Base-by-base conservation (phyloP, 2,329 filamentous ascomycete species). In the Juglanconis sp. region DNA sequence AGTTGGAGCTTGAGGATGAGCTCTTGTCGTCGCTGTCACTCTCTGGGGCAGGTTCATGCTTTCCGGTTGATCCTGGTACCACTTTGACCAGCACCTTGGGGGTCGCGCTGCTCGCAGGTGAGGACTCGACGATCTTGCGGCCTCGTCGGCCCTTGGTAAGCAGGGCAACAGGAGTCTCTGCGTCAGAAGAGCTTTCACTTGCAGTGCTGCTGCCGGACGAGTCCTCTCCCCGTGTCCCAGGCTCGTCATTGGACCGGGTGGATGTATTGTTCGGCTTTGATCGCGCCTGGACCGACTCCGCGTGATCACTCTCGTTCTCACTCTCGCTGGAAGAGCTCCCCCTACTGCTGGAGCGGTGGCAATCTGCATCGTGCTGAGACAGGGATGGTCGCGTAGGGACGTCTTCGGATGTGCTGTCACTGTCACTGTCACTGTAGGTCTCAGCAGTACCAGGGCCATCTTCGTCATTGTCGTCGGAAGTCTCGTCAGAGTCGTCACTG, bases 391-490 rank as follows among this genome's bases (percentile, higher is more conserved):
- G 50, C 2, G 49, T 4, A 8, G 53, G 31, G 48, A n/a, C 3
- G 35, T 69, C 66, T 53, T 71, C 67, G 9, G 67, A 68, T 13
- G 65, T 67, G 48, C 66, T 70, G 10, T 65, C 64, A 42, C 54
- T 61, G 13, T 63, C 62, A n/a, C 42, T 54, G 40, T 63, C 59
- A 30, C 38, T 61, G 11, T 60, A 36, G 30, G 35, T 40, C 36
- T 49, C 58, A 30, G 47, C 46, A 7, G 17, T 38, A 11, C 40
- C 36, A 13, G 53, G 56, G 31, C 60, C 53, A 15, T 64, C 60
- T 34, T 59, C 60, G 5, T 63, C 63, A 24, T 63, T 63, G 6
- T 44, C 50, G 32, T 65, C 56, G 30, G 59, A 57, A 13, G 50
- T 53, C 17, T 58, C 60, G 8, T 62, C 66, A n/a, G 65, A 56